Base-by-base conservation (phyloP, 1,284 basidiomycete genomes). In the Pterulicium gracile region DNA sequence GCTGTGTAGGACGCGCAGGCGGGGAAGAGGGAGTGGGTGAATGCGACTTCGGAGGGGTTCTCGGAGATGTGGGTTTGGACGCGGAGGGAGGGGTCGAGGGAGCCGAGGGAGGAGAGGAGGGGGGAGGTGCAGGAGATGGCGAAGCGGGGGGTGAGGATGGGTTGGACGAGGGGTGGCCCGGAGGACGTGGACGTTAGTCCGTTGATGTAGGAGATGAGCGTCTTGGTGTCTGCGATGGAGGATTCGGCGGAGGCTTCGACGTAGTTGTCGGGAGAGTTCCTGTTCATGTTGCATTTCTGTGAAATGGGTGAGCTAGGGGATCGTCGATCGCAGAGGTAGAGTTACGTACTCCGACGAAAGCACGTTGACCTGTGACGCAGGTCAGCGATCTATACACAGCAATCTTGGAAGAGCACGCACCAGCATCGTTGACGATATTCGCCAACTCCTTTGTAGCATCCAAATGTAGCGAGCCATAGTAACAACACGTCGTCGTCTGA, bases 51-150 rank as follows among this genome's bases (percentile, higher is more conserved):
- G 18, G 71, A 62, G 3, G 60, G 65, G 60, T 93, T 96, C 67
- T 98, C 95, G 19, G 84, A 81, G 24, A 98, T 79, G 62, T 98
- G 95, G 1, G 95, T 98, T 64, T 98, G 94, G 44, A 97, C 85
- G 36, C 77, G 75, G 27, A 98, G 68, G 0, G 66, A 58, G 12
- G 77, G 71, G 55, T 84, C 70, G 34, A 93, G 65, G 2, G 71
- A 56, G 13, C 85, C 82, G 5, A 98, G 72, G 4, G 66, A 64
- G 1, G 57, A 47, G 42, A 98, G 73, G 27, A 96, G 77, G n/a
- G 77, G 69, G 12, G 73, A 62, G 0, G 91, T 82, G 63, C 91
- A 95, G n/a, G 87, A 81, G 52, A 98, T 87, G 21, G 95, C 94
- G 62, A 98, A 98, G 15, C 94, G 85, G 15, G 95, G 95, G 0